A percentile compares a stretch with the other conserved stretches of the same genome.
phyloP scores from a whole-genome alignment of 1,139 yeast genomes.

The Diutina rugosa region DNA sequence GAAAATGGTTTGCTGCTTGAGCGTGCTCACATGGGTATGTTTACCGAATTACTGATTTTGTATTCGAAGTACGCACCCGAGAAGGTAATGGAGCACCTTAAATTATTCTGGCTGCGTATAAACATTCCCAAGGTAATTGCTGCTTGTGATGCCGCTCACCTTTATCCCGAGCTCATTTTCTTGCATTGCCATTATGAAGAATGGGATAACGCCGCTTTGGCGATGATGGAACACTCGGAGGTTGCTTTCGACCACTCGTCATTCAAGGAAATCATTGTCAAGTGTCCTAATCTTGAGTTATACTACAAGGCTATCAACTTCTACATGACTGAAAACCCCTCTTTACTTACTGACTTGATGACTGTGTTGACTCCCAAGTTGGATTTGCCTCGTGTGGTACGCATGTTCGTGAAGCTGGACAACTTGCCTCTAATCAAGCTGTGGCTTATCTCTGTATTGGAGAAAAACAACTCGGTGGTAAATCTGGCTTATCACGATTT shows the following conservation, averaged over 20 bases:
- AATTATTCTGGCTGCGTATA: conserved; percentile 95
- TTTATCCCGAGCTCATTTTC: conserved; percentile 95
- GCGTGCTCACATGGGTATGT: conserved; percentile 99
- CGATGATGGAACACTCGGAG: conserved; percentile 94
- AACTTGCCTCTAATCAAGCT: conserved; percentile 94
- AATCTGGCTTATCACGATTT: conserved; percentile 93
- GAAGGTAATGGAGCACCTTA: conserved; percentile 91
- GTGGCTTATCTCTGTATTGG: conserved; percentile 82
- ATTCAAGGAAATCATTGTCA: conserved; percentile 88
- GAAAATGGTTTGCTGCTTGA: conserved; percentile 95
- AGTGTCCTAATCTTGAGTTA: conserved; percentile 91
- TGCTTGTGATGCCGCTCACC: conserved; percentile 87
- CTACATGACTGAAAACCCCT: conserved; percentile 86
- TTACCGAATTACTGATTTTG: conserved; percentile 85
- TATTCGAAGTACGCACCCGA: conserved; percentile 87
- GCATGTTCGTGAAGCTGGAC: conserved; percentile 90
- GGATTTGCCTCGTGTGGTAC: conserved; percentile 89
- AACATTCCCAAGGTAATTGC: conserved; percentile 94
- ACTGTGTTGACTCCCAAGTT: conserved; percentile 81
- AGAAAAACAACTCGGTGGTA: conserved; percentile 81
- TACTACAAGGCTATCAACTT: conserved; percentile 95
- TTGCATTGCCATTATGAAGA: conserved; percentile 96
- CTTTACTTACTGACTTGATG: conserved; percentile 75
- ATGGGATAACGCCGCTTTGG: conserved; percentile 97
- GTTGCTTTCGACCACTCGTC: conserved; percentile 89